Base-by-base conservation (phyloP, 805 yeast genomes). In the Wilhelminamyces savonicus region DNA sequence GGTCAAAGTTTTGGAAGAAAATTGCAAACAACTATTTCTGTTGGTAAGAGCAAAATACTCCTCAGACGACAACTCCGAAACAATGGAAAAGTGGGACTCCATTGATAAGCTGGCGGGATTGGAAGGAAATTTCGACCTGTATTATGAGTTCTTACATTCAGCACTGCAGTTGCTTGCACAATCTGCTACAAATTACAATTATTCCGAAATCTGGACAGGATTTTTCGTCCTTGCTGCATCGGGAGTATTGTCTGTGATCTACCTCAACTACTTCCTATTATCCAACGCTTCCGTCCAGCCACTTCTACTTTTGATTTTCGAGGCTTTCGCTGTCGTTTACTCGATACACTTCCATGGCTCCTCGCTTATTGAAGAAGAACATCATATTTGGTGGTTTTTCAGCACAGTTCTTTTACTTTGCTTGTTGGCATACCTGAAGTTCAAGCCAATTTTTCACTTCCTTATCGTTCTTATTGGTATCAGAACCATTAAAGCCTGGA, bases 301-400 rank as follows among this genome's bases (percentile, higher is more conserved):
- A 10, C 9, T 16, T 8, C 18, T 29, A 10, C 17, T 30, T 10
- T 3, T 26, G 13, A 30, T 25, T 21, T 43, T 36, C 26, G 26
- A 33, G 9, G 27, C 62, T 0, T 67, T 78, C 31, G 71, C 79
- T 3, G 21, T 64, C 0, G 11, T 48, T 3, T 64, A 57, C 41
- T 67, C 84, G 0, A 68, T 80, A 40, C 85, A 88, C 58, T 95
- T 88, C 8, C 85, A 94, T 36, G 88, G 95, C 16, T 62, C 69
- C 4, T 62, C 69, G 3, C 65, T 88, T 34, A 82, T 92, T 12
- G 98, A 92, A 48, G 98, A 92, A 52, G 98, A 92, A 49, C 94
- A 92, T 49, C 96, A 88, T 49, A 54, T 88, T 12, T 92, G 98
- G 98, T 92, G 94, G 84, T 82, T 54, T 23, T 44, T 57, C 12